A percentile compares a stretch with the other conserved stretches of the same genome.
These are phyloP conservation scores for Alternaria dauci DNA, from an alignment of 2,329 filamentous ascomycete species.

Conservation along the genomic window DNA sequence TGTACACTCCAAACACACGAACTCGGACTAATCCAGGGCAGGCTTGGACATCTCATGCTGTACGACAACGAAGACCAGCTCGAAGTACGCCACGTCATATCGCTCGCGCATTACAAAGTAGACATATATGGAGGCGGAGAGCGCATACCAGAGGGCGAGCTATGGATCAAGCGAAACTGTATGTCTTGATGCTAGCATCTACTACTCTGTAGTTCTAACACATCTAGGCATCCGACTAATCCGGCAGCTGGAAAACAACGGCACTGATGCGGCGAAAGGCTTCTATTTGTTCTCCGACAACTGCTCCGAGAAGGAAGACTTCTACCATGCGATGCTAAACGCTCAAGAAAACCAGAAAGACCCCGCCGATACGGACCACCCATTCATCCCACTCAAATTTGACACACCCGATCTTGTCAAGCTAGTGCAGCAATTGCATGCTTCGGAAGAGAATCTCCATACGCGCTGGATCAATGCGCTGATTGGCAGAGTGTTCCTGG, in stretches of 20 bases:
- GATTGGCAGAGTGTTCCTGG: conserved; percentile 86
- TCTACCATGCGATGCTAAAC: conserved; percentile 90
- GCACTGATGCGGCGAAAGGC: conserved; percentile 73
- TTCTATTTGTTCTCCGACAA: conserved; percentile 97
- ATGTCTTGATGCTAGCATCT: neutral
- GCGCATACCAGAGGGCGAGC: conserved; percentile 83
- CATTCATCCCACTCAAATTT: conserved; percentile 77
- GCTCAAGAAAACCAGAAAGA: conserved; percentile 77
- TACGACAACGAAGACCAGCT: conserved; percentile 96
- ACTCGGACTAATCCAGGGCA: conserved; percentile 23
- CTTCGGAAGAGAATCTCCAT: conserved; percentile 88
- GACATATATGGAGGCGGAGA: conserved; percentile 84
- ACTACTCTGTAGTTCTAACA: conserved; percentile 14
- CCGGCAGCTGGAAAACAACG: conserved; percentile 66
- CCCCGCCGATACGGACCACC: conserved; percentile 58
- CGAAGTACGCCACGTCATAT: conserved; percentile 95
- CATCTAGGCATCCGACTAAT: conserved; percentile 69
- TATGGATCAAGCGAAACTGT: conserved; percentile 95
- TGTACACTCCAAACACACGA: no score
- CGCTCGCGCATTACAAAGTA: conserved; percentile 84
- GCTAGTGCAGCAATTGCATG: conserved; percentile 88
- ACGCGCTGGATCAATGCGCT: conserved; percentile 94
- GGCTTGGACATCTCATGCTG: conserved; percentile 89
- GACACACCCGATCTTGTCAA: conserved; percentile 87
- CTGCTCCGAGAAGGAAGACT: conserved; percentile 96